Percentiles rank a stretch among this genome's conserved stretches.
Evolutionary conservation across 2,329 filamentous ascomycete genomes (phyloP).

Genomic region (Trichoderma sp.): DNA sequence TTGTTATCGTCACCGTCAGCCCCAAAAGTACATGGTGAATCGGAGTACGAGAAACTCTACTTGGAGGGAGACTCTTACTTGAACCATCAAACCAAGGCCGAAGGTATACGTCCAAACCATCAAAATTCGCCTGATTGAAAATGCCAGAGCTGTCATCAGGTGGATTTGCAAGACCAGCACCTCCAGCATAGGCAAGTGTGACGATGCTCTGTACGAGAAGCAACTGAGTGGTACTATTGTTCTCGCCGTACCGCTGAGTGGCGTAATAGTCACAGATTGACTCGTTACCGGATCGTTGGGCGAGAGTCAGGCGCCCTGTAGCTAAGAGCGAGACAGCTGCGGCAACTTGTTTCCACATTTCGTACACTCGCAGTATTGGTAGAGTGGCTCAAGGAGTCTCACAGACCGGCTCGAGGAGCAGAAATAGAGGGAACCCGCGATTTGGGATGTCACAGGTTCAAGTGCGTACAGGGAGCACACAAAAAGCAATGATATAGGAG

Average conservation of each 20-base stretch:
- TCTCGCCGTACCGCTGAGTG: slow-evolving; percentile 33
- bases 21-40: not conserved
- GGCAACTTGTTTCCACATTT: slow-evolving; percentile 21
- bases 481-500: slow-evolving; percentile 1
- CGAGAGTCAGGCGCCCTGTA: not conserved
- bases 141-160: slow-evolving; percentile 36
- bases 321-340: slow-evolving; percentile 7
- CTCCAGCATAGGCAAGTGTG: slow-evolving; percentile 39
- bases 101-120: slow-evolving; percentile 34
- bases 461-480: not conserved
- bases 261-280: slow-evolving; percentile 42
- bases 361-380: not conserved
- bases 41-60: not conserved
- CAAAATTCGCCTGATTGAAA: slow-evolving; percentile 36
- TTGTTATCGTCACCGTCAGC: not conserved
- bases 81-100: slow-evolving; percentile 41
- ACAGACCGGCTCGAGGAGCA: not conserved
- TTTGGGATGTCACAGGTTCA: not conserved
- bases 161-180: slow-evolving; percentile 29
- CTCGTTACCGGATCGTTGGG: slow-evolving; percentile 13
- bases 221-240: slow-evolving; percentile 35
- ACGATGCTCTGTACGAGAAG: slow-evolving; percentile 39
- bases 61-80: slow-evolving; percentile 28
- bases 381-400: not conserved
- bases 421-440: not conserved